Evolutionary conservation across 1,284 basidiomycete species (phyloP).

Genomic region (Rhodotorula sp.): DNA sequence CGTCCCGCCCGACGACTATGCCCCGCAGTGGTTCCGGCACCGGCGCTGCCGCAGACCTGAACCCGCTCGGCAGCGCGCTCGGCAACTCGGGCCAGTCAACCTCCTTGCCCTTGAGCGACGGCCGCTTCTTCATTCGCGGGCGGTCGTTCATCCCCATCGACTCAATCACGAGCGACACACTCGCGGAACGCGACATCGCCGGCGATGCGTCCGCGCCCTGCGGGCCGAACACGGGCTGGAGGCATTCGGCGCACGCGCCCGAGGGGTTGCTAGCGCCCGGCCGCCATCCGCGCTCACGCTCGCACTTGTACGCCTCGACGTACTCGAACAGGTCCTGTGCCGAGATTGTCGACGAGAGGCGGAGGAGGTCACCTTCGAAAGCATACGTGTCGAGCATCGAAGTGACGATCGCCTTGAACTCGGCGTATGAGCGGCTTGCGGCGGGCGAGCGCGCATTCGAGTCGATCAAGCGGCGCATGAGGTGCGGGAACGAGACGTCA

Average conservation of each 20-base stretch:
- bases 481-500: constrained; percentile 82
- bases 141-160: constrained; percentile 32
- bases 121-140: constrained; percentile 43
- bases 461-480: constrained; percentile 87
- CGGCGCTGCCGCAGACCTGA: not conserved
- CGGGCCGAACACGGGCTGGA: constrained; percentile 36
- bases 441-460: constrained; percentile 44
- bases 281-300: constrained; percentile 40
- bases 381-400: constrained; percentile 94
- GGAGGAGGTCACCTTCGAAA: constrained; percentile 85
- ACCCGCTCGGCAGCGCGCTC: not conserved
- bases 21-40: constrained; percentile 26
- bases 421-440: constrained; percentile 65
- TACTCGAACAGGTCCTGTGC: constrained; percentile 78
- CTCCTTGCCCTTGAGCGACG: constrained; percentile 47
- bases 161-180: constrained; percentile 38
- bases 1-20: constrained; percentile 35
- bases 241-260: constrained; percentile 32
- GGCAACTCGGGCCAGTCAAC: constrained; percentile 42
- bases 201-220: constrained; percentile 29
- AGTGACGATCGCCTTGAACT: constrained; percentile 85
- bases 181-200: constrained; percentile 37
- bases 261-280: constrained; percentile 12
- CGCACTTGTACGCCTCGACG: constrained; percentile 56
- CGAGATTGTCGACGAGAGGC: constrained; percentile 79